phyloP scores from a whole-genome alignment of 805 yeast species.

The Geotrichum ghanense region DNA sequence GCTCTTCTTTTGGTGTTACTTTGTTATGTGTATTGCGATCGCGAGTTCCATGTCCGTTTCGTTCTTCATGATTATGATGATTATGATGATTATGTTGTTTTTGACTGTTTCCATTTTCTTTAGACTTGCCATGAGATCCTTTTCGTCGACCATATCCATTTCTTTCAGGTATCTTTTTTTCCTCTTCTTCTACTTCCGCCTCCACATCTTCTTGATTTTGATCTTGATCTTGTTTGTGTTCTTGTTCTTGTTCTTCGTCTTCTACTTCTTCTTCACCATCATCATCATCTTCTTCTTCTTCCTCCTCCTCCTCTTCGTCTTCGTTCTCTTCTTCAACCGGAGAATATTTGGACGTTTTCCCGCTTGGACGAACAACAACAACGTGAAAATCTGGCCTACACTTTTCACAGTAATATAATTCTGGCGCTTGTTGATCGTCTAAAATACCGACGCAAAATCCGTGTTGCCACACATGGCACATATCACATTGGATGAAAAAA shows the following conservation, averaged over 20 bases:
- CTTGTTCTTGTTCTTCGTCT: too few relatives aligned
- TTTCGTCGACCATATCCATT: neutral
- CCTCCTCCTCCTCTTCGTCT: slow-evolving; percentile 23
- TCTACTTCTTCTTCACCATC: neutral
- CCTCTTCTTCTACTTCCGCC: slow-evolving; percentile 1
- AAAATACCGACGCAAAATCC: slow-evolving; percentile 88
- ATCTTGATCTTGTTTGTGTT: slow-evolving; percentile 7
- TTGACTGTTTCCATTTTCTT: neutral
- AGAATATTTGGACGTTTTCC: slow-evolving; percentile 38
- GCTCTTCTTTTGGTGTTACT: slow-evolving; percentile 13
- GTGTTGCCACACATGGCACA: slow-evolving; percentile 95
- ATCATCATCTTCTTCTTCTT: slow-evolving; percentile 7
- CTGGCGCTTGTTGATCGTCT: slow-evolving; percentile 70
- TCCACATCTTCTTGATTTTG: slow-evolving; percentile 4
- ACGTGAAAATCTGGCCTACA: slow-evolving; percentile 81
- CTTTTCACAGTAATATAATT: slow-evolving; percentile 87
- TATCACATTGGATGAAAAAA: slow-evolving; percentile 89
- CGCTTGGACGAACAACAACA: slow-evolving; percentile 35
- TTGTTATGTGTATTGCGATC: slow-evolving; percentile 2
- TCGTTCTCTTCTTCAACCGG: slow-evolving; percentile 30
- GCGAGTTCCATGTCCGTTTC: neutral
- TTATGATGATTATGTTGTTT: too few relatives aligned
- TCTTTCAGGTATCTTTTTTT: neutral
- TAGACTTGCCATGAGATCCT: neutral
- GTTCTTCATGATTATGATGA: too few relatives aligned